phyloP scores from a whole-genome alignment of 2,329 filamentous ascomycete genomes.

The Fusarium staphyleae region DNA sequence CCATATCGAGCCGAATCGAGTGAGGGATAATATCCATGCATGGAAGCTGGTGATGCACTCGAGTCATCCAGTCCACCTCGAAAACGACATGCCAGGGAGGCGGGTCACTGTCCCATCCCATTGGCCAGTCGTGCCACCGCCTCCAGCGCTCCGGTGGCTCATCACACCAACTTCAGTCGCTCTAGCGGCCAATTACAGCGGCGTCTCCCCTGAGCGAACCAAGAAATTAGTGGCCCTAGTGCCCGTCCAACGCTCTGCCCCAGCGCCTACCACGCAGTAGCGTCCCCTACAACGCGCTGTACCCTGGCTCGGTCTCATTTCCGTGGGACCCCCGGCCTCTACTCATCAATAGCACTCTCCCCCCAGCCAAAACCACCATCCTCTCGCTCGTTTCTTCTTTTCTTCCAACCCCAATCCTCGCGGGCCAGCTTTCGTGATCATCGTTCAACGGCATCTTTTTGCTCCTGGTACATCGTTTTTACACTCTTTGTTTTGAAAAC shows the following conservation, averaged over 20 bases:
- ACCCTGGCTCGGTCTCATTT: conserved; percentile 38
- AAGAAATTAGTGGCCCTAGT: conserved; percentile 30
- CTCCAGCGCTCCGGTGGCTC: conserved; percentile 7
- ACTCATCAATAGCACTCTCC: conserved; percentile 29
- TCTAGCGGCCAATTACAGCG: conserved; percentile 36
- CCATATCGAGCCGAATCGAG: conserved; percentile 18
- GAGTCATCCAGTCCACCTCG: conserved; percentile 3
- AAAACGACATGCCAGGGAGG: conserved; percentile 18
- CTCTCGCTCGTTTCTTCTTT: conserved; percentile 29
- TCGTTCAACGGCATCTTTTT: conserved; percentile 35
- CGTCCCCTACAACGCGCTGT: conserved; percentile 10
- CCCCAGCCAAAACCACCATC: conserved; percentile 30
- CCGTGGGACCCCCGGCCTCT: conserved; percentile 26
- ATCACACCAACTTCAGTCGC: conserved; percentile 19
- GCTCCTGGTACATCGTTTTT: conserved; percentile 32
- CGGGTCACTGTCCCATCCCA: conserved; percentile 4
- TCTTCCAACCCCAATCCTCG: conserved; percentile 39
- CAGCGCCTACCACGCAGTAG: conserved; percentile 24
- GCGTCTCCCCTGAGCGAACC: conserved; percentile 32
- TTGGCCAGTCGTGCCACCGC: conserved; percentile 20
- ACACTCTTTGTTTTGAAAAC: conserved; percentile 27
- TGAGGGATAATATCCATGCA: too few relatives aligned
- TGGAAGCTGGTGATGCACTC: too few relatives aligned
- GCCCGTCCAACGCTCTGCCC: conserved; percentile 20
- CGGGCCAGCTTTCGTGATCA: conserved; percentile 39